Evolutionary conservation across 2,329 filamentous ascomycete species (phyloP).

Genomic region (Diatrype stigma): DNA sequence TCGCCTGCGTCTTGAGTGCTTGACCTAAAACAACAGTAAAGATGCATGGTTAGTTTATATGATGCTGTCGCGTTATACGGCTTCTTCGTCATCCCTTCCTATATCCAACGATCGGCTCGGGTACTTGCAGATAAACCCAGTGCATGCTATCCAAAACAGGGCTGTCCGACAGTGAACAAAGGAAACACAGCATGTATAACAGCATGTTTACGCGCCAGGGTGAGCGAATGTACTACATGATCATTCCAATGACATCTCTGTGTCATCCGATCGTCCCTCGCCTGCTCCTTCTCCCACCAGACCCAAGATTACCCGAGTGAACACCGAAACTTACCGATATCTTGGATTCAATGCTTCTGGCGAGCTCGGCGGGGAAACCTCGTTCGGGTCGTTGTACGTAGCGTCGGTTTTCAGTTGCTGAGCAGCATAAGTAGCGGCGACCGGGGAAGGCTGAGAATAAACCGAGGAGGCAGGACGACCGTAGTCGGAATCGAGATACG

Average conservation of each 20-base stretch:
- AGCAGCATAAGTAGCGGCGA: slow-evolving; percentile 28
- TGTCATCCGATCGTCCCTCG: neutral
- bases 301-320: slow-evolving; percentile 5
- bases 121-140: neutral
- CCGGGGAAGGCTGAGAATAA: slow-evolving; percentile 54
- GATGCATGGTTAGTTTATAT: slow-evolving; percentile 20
- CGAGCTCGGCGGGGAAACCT: slow-evolving; percentile 55
- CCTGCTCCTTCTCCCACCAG: neutral
- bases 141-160: neutral
- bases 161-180: neutral
- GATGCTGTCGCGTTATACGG: neutral
- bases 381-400: slow-evolving; percentile 24
- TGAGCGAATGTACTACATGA: neutral
- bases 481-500: slow-evolving; percentile 28
- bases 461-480: slow-evolving; percentile 54
- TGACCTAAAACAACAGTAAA: slow-evolving; percentile 20
- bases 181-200: neutral
- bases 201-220: neutral
- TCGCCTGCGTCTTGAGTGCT: slow-evolving; percentile 25
- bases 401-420: slow-evolving; percentile 22
- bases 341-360: slow-evolving; percentile 39
- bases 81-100: neutral
- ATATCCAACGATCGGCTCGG: neutral
- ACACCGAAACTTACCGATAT: slow-evolving; percentile 36
- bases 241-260: neutral